Percentiles rank a stretch among this genome's conserved stretches.
These are phyloP conservation scores for Mucor lusitanicus DNA, from an alignment of 371 early-diverging fungal genomes.

Conservation along the genomic window DNA sequence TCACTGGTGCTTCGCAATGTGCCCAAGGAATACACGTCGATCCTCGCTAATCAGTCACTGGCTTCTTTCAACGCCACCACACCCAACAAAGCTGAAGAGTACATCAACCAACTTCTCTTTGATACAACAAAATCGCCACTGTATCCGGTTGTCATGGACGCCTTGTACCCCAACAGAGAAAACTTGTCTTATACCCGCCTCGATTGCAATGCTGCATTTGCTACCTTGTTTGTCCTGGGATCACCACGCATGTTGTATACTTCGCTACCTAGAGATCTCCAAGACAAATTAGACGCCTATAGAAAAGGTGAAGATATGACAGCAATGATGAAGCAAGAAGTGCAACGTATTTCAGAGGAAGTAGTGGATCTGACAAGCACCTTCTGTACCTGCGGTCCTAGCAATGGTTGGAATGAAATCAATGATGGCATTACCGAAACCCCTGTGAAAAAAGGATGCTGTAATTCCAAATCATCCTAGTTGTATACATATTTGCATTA, in stretches of 20 bases:
- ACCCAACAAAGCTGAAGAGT: conserved; percentile 32
- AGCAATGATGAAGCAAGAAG: conserved; percentile 22
- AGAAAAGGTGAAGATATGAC: conserved; percentile 28
- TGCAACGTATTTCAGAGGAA: conserved; percentile 31
- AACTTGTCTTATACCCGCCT: conserved; percentile 16
- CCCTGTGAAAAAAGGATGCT: conserved; percentile 1
- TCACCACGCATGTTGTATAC: conserved; percentile 34
- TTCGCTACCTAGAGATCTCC: conserved; percentile 30
- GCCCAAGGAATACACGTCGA: conserved; percentile 45
- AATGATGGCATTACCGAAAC: conserved; percentile 1
- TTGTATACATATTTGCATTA: neutral
- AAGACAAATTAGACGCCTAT: conserved; percentile 21
- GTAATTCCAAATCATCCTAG: conserved; percentile 1
- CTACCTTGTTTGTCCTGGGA: conserved; percentile 32
- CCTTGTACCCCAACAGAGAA: conserved; percentile 35
- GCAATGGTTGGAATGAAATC: conserved; percentile 9
- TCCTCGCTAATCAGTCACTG: conserved; percentile 45
- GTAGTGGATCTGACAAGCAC: conserved; percentile 30
- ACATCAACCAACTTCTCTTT: conserved; percentile 38
- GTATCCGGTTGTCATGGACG: conserved; percentile 44
- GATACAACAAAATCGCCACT: conserved; percentile 48
- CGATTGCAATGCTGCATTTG: conserved; percentile 35
- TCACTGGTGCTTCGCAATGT: conserved; percentile 49
- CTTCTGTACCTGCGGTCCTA: conserved; percentile 32
- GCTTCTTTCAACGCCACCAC: conserved; percentile 30